Evolutionary conservation across 2,329 filamentous ascomycete genomes (phyloP).

Genomic region (Exophiala viscosa): DNA sequence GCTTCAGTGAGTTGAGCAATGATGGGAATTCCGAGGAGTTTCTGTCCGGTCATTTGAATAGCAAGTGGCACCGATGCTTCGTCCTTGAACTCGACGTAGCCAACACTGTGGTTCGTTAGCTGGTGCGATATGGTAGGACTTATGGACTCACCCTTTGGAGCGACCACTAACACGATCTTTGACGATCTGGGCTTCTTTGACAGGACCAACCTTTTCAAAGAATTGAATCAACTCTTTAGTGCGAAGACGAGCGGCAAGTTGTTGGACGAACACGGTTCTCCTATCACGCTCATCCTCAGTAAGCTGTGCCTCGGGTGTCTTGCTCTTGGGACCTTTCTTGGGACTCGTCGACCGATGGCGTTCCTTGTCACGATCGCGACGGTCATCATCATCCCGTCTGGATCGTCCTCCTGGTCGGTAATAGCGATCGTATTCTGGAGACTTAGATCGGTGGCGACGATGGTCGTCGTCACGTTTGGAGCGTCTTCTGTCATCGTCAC

Average conservation of each 20-base stretch:
- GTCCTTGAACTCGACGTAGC: constrained; percentile 97
- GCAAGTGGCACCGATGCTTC: constrained; percentile 91
- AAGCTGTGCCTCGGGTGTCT: constrained; percentile 63
- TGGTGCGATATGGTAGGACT: constrained; percentile 7
- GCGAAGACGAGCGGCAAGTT: constrained; percentile 87
- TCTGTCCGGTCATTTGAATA: constrained; percentile 97
- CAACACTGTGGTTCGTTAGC: constrained; percentile 66
- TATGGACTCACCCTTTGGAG: constrained; percentile 78
- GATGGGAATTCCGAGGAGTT: constrained; percentile 95
- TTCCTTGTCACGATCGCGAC: constrained; percentile 44
- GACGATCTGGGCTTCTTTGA: constrained; percentile 97
- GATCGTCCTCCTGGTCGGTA: constrained; percentile 50
- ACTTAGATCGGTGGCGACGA: constrained; percentile 70
- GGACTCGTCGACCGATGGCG: constrained; percentile 44
- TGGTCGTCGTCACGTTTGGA: constrained; percentile 62
- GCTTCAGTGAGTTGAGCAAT: constrained; percentile 98
- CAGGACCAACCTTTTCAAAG: constrained; percentile 90
- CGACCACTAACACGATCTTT: constrained; percentile 95
- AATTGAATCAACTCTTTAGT: constrained; percentile 91
- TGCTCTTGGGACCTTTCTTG: constrained; percentile 39
- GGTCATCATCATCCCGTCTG: constrained; percentile 47
- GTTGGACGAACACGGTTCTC: constrained; percentile 96
- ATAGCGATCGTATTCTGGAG: constrained; percentile 60
- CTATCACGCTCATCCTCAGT: constrained; percentile 96
- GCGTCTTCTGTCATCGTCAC: constrained; percentile 70